phyloP scores from a whole-genome alignment of 2,329 filamentous ascomycete species.

The Beauveria brongniartii region DNA sequence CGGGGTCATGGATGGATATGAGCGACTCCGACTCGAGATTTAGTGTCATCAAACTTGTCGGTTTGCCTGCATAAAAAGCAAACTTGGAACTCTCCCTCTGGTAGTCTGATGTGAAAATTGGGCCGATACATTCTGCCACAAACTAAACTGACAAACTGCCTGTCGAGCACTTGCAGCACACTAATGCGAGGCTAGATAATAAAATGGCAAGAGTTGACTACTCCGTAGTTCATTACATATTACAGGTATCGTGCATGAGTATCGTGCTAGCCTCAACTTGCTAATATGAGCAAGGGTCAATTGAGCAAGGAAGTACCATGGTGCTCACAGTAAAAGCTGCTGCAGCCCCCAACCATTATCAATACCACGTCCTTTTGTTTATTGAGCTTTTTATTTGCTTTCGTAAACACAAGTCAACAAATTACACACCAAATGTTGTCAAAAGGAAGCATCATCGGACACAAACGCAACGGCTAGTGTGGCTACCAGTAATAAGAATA shows the following conservation, averaged over 20 bases:
- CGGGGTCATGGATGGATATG: no score
- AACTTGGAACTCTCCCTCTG: no score
- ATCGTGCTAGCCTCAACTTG: not conserved
- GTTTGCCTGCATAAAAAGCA: not conserved
- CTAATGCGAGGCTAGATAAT: conserved; percentile 8
- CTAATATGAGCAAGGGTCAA: not conserved
- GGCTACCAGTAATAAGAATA: no score
- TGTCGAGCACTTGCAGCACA: not conserved
- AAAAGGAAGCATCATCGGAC: no score
- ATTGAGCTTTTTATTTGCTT: not conserved
- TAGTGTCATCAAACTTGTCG: not conserved
- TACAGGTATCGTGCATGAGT: not conserved
- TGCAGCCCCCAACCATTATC: no score
- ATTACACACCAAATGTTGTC: not conserved
- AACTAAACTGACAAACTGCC: not conserved
- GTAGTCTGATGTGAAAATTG: not conserved
- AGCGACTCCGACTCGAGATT: no score
- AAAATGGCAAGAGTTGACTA: no score
- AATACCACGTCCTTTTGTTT: not conserved
- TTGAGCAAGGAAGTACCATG: not conserved
- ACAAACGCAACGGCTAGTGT: not conserved
- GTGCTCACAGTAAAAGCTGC: no score
- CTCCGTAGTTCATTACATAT: not conserved
- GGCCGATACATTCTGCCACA: not conserved
- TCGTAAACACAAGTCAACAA: no score